Percentiles rank a stretch among this genome's conserved stretches.
Evolutionary conservation across 208 protist genomes (phyloP).

Genomic region (Kentomonas sorsogonicus): DNA sequence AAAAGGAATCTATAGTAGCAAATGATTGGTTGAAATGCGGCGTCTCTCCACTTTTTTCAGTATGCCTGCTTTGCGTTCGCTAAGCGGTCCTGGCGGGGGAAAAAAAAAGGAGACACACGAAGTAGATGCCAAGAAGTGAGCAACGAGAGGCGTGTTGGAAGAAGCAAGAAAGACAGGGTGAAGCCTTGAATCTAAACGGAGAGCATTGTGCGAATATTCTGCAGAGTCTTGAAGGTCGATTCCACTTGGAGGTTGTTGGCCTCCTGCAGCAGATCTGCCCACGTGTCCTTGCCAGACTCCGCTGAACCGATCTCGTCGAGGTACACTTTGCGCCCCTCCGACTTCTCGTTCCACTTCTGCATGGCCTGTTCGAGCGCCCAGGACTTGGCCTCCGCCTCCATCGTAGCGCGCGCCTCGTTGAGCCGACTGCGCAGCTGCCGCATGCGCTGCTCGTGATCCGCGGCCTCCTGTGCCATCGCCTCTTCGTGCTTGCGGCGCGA

Average conservation of each 20-base stretch:
- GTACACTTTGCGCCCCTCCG: slow-evolving; percentile 44
- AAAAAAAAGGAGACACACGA: too few species aligned
- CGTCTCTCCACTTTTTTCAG: too few species aligned
- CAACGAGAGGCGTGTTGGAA: too few species aligned
- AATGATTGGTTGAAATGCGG: too few species aligned
- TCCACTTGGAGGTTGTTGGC: slow-evolving; percentile 35
- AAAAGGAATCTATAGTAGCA: too few species aligned
- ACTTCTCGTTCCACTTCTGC: slow-evolving; percentile 61
- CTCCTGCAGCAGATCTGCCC: slow-evolving; percentile 73
- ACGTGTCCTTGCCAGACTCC: slow-evolving; percentile 60
- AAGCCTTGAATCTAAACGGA: slow-evolving; percentile 18
- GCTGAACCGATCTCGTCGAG: slow-evolving; percentile 49
- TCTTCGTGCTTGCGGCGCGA: slow-evolving; percentile 55
- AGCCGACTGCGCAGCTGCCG: slow-evolving; percentile 40
- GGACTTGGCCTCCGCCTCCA: slow-evolving; percentile 70
- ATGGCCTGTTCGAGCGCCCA: slow-evolving; percentile 70
- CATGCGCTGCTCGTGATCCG: slow-evolving; percentile 43
- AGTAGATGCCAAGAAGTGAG: too few species aligned
- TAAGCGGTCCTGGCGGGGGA: too few species aligned
- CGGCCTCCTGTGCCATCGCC: slow-evolving; percentile 30
- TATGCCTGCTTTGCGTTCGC: too few species aligned
- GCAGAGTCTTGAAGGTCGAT: slow-evolving; percentile 17
- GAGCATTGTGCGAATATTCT: slow-evolving; percentile 42
- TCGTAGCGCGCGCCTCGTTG: slow-evolving; percentile 26
- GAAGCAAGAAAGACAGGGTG: too few species aligned